Conservation (phyloP, 768 basidiomycete species). For the Daedaleopsis sinensis region DNA sequence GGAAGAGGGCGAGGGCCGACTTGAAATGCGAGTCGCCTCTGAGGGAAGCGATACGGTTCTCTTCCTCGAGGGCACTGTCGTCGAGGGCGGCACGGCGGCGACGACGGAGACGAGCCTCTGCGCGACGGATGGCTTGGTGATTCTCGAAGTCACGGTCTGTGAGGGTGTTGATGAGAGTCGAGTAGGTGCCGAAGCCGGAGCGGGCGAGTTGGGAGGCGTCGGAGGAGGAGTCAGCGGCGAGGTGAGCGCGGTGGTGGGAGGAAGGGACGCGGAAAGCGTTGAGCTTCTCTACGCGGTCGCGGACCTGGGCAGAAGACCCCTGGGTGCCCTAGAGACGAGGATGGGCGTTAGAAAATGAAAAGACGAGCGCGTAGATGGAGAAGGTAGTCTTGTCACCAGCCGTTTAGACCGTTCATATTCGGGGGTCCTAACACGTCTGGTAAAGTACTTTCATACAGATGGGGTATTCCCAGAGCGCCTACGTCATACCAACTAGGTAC, state of each 20-base stretch:
- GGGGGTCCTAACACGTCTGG: no score
- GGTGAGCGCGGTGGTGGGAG: constrained; percentile 11
- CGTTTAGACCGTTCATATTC: no score
- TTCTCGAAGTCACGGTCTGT: constrained; percentile 74
- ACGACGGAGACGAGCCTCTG: constrained; percentile 37
- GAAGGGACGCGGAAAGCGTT: constrained; percentile 16
- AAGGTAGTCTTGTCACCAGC: no score
- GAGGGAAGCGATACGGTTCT: constrained; percentile 46
- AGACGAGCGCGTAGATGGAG: neutral
- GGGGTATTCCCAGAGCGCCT: no score
- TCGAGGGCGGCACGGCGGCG: constrained; percentile 13
- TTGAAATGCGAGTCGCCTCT: constrained; percentile 69
- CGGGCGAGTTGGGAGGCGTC: constrained; percentile 18
- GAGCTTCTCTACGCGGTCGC: constrained; percentile 21
- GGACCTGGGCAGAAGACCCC: constrained; percentile 19
- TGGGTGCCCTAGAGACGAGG: constrained; percentile 9
- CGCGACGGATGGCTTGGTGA: constrained; percentile 42
- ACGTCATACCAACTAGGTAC: no score
- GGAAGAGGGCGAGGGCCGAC: constrained; percentile 74
- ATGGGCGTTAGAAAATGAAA: constrained; percentile 1
- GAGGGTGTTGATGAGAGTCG: constrained; percentile 62
- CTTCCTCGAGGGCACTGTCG: constrained; percentile 21
- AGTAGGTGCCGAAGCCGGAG: constrained; percentile 53
- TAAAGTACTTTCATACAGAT: no score
- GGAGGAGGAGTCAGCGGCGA: constrained; percentile 4